Base-by-base conservation (phyloP, 1,284 basidiomycete genomes). In the Ustilago hordei region DNA sequence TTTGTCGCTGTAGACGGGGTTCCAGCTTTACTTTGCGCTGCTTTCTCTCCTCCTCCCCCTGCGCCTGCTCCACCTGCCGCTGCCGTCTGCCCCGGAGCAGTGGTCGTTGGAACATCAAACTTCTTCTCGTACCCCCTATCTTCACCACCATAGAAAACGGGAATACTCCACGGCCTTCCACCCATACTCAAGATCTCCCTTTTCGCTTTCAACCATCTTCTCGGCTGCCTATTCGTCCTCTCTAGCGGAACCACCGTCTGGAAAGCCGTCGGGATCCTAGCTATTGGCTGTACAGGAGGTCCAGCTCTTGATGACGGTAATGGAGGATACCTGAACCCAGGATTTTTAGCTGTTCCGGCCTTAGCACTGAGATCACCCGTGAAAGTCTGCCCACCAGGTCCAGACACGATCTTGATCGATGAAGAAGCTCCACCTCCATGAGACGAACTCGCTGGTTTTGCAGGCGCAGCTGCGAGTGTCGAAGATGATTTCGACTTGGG, bases 131-230 rank as follows among this genome's bases (percentile, higher is more conserved):
- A 78, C 0, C 65, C 79, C 38, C 68, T 45, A 43, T 75, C 79
- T 12, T 73, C 67, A 0, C 72, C 72, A 1, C 80, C 80, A n/a
- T 80, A 77, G 65, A 80, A 83, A 11, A 71, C 72, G 0, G 79
- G 67, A 31, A 80, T 69, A 38, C 73, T 75, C 83, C 83, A 84
- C 0, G 73, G 64, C 23, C 81, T 61, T 2, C 83, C 83, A 11
- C 76, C 80, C 60, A 84, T 66, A 38, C 69, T 82, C 32, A 83
- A 55, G 4, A 84, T 64, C 61, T 84, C 83, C 3, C 83, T 65
- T 48, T 66, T 69, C 6, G 50, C 68, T 28, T 68, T 75, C 23
- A 57, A 17, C 82, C 82, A 84, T 11, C 74, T 54, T 8, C 82
- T 75, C 19, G 73, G 68, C 52, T 69, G 64, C 13, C 71, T 53